Evolutionary conservation across 2,329 filamentous ascomycete species (phyloP), one percentile per base, ranked within the genome.

Genomic region (Fusarium agapanthi): DNA sequence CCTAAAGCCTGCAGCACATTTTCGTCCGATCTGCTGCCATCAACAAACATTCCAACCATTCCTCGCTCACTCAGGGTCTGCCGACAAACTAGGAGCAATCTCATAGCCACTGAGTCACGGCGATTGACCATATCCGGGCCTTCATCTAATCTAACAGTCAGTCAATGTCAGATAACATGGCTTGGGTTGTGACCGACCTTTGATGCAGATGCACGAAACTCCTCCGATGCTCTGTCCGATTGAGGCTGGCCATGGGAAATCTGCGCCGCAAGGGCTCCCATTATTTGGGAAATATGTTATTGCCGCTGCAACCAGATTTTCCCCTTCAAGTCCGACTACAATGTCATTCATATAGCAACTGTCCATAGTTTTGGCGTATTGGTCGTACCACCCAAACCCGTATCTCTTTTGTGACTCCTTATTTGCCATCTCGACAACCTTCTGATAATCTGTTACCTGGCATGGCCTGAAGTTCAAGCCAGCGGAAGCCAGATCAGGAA

Each of bases 181-280:
- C n/a, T 69, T 35, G 28, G 20, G 26, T 32, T n/a, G 24, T 43
- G 41, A 83, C 86, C 67, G 78, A 89, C 89, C 86, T 76, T 83
- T 81, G 69, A 90, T 86, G 78, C 87, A 90, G 58, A 90, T 86
- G 78, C 89, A 91, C n/a, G 88, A 86, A 38, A 89, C 85, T 32
- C 89, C 89, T 50, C 88, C 89, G 45, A 89, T 85, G 65, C 87
- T 83, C 47, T 80, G 77, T 16, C 84, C 86, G 61, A 90, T 84
- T 6, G 80, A 82, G 47, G 80, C 80, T 12, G 88, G 84, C 88
- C 88, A 91, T 3, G 88, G 88, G 16, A 90, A 78, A 71, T 90
- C 88, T 11, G 82, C 81, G 15, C 83, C 82, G 24, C 84, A 81
- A 3, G 83, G 83, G 53, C 84, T 87, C 7, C 83, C 85, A 37